Evolutionary conservation across 192 early-diverging fungal species (phyloP).

Genomic region (Rhizophagus clarus): DNA sequence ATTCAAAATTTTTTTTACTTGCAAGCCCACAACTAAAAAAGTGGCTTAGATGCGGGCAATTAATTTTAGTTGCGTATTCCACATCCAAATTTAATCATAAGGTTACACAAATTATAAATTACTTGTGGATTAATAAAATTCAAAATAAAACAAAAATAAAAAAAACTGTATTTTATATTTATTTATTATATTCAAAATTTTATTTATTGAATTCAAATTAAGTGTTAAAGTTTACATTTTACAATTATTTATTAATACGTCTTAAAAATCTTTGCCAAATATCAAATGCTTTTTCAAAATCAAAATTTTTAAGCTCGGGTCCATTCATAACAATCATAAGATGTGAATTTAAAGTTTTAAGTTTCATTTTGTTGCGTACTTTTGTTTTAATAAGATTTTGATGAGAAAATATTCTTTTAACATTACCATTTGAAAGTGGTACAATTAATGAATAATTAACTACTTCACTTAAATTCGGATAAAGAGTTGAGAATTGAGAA

Average conservation of each 20-base stretch:
- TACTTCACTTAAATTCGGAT: background rate
- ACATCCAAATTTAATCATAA: no score
- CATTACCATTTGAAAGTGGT: constrained; percentile 9
- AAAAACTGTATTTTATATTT: no score
- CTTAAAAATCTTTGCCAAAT: constrained; percentile 8
- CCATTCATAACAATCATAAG: constrained; percentile 19
- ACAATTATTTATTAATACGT: background rate
- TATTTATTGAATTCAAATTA: background rate
- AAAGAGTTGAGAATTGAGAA: background rate
- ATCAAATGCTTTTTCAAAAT: constrained; percentile 14
- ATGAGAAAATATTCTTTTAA: constrained; percentile 6
- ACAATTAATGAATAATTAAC: constrained; percentile 16
- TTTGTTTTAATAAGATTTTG: constrained; percentile 24
- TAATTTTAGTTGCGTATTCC: no score
- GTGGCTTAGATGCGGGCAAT: no score
- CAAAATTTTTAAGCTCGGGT: background rate
- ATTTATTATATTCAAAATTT: background rate
- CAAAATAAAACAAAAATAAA: no score
- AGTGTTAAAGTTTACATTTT: background rate
- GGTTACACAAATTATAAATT: no score
- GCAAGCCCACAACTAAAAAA: no score
- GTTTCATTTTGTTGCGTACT: background rate
- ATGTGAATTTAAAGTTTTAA: no score
- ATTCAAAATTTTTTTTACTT: no score
- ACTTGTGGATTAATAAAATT: no score